These are phyloP conservation scores for Starmerella asiatica DNA, from an alignment of 805 yeast genomes.

Conservation along the genomic window DNA sequence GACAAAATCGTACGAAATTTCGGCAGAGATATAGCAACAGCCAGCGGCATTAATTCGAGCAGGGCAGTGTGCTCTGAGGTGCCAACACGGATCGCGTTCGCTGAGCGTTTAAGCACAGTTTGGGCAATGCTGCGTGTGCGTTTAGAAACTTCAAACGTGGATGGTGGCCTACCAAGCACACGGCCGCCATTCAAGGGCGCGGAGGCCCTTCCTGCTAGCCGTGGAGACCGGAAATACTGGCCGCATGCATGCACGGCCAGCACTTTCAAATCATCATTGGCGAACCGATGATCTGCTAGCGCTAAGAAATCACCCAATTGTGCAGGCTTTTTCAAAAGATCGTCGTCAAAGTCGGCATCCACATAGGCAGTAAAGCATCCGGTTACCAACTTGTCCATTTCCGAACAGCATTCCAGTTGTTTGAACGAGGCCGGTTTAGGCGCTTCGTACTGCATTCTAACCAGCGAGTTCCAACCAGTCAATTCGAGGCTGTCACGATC, in stretches of 20 bases:
- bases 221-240: conserved; percentile 42
- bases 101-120: conserved; percentile 19
- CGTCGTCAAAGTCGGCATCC: conserved; percentile 50
- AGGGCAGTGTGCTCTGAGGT: conserved; percentile 11
- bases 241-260: conserved; percentile 38
- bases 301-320: conserved; percentile 61
- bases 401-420: conserved; percentile 35
- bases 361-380: conserved; percentile 59
- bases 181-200: conserved; percentile 1
- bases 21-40: conserved; percentile 22
- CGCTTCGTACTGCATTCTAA: conserved; percentile 48
- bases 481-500: conserved; percentile 3
- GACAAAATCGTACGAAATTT: conserved; percentile 10
- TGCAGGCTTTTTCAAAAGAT: conserved; percentile 33
- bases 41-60: conserved; percentile 27
- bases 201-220: conserved; percentile 19
- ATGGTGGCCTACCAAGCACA: conserved; percentile 15
- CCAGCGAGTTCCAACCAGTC: conserved; percentile 37
- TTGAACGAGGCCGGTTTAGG: conserved; percentile 38
- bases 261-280: conserved; percentile 12
- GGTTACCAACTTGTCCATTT: conserved; percentile 48
- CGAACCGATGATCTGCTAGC: conserved; percentile 41
- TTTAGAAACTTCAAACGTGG: conserved; percentile 22
- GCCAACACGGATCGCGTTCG: conserved; percentile 11
- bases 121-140: conserved; percentile 25